Evolutionary conservation across 768 basidiomycete species (phyloP), one percentile per base, ranked within the genome.

Genomic region (Melanogaster broomeanus): DNA sequence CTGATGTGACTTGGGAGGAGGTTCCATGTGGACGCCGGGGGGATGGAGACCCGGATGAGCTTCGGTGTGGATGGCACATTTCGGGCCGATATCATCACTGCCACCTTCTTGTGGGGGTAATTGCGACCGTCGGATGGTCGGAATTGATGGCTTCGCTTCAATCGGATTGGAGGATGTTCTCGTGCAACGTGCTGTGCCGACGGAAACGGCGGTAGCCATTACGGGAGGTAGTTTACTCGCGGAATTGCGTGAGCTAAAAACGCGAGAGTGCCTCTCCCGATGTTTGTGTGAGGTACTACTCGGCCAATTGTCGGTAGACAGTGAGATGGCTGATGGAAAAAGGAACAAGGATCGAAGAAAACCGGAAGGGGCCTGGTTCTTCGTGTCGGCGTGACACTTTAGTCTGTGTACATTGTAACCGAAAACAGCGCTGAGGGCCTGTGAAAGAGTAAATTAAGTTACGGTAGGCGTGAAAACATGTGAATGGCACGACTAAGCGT

Each of bases 361-460:
- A 42, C 55, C 58, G 22, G 56, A 61, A 24, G 56, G 66, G 19
- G 59, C 54, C 42, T 51, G 55, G 18, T 44, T 57, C 21, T 54
- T 48, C 35, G 49, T 45, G 15, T 49, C 53, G 38, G 59, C n/a
- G 45, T 73, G 69, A 51, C 83, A 72, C 64, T 77, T 85, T 51
- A 83, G 61, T 63, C 77, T 83, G 53, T 85, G 83, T 0, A 82
- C 77, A 19, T 76, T 62, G 47, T 81, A 69, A 22, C 84, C 82
- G 63, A 90, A 86, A 13, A 88, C 64, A 19, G 75, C 74, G 33
- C 77, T 73, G 25, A 90, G 67, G 13, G 78, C 81, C 87, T 89
- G 62, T 44, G 41, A 61, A 54, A 48, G 53, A 55, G 51, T 18
- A 57, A 21, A 43, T 37, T 43, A 40, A 38, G 38, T 45, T 28